Base-by-base conservation (phyloP, 768 basidiomycete species). In the Amanita polypyramis region DNA sequence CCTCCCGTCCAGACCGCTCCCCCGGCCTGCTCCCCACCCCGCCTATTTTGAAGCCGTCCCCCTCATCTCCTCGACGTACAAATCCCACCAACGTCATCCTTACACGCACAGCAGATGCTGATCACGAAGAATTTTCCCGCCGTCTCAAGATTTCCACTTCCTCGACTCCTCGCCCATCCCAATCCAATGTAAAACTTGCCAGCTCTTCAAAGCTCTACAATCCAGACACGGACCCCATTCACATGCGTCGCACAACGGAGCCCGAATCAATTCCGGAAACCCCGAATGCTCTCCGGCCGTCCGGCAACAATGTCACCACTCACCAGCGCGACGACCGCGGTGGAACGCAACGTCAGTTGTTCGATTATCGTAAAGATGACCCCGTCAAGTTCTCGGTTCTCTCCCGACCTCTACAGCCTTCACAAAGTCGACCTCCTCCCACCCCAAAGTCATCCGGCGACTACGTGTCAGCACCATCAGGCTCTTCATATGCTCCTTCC, bases 311-410 rank as follows among this genome's bases (percentile, higher is more conserved):
- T 39, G 5, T 34, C 20, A 7, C 48, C 17, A 10, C 34, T 10
- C 54, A 58, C 47, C 58, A 59, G 21, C 51, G 62, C 15, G 63
- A 63, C n/a, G 58, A 60, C 14, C 55, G 63, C 25, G 54, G 70
- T 2, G 62, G 72, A 5, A 6, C 30, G 10, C 43, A 43, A 20
- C 67, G 80, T 35, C 85, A 85, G 52, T 76, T 96, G 0, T 94
- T 92, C 50, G 92, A 98, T 59, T 89, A 87, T 51, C 75, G 87
- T 33, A 82, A 89, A 57, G 88, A 98, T 61, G 90, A 98, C 61
- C 91, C 96, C 0, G 77, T 92, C 27, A 77, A 85, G 9, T 98
- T 98, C 64, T 69, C 78, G 33, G 75, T 81, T 29, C 73, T 79
- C 30, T 67, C 77, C 3, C 75, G 80, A 35, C 74, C 81, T 39